These are phyloP conservation scores for Hevea brasiliensis DNA, from an alignment of 345 rosid species.

Conservation along the genomic window DNA sequence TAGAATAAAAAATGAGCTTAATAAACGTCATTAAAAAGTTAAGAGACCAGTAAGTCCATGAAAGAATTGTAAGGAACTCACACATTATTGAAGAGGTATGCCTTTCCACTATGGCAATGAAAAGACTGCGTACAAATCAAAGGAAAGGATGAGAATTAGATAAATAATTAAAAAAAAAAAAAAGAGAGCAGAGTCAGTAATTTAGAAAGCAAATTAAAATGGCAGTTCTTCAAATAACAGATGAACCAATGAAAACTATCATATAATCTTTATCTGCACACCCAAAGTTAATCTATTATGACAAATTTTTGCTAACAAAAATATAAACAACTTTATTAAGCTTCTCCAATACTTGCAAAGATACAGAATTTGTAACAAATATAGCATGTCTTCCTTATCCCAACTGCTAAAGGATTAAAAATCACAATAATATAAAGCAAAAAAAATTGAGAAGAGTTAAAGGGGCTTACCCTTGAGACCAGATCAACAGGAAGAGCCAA, in stretches of 20 bases:
- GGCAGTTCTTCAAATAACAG: neutral
- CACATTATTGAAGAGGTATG: conserved; percentile 78
- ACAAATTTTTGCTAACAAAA: too few relatives aligned
- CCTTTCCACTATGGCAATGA: conserved; percentile 73
- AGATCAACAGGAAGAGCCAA: conserved; percentile 72
- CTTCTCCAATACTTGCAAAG: neutral
- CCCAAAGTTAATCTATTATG: too few relatives aligned
- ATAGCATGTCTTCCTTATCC: neutral
- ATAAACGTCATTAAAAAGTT: neutral
- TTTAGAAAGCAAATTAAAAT: neutral
- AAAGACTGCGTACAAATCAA: conserved; percentile 47
- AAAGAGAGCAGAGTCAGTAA: neutral
- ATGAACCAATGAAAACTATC: too few relatives aligned
- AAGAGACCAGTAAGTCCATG: conserved; percentile 1
- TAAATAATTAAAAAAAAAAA: neutral
- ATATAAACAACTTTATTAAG: too few relatives aligned
- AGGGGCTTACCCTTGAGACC: conserved; percentile 54
- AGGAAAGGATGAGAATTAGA: neutral
- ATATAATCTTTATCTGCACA: too few relatives aligned
- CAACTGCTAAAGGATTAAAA: too few relatives aligned
- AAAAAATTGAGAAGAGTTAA: neutral
- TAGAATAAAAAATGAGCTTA: neutral
- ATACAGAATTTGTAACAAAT: neutral
- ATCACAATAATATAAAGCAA: neutral
- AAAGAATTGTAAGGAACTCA: conserved; percentile 37